phyloP scores from a whole-genome alignment of 2,329 filamentous ascomycete genomes.

The Ascochyta pisi region DNA sequence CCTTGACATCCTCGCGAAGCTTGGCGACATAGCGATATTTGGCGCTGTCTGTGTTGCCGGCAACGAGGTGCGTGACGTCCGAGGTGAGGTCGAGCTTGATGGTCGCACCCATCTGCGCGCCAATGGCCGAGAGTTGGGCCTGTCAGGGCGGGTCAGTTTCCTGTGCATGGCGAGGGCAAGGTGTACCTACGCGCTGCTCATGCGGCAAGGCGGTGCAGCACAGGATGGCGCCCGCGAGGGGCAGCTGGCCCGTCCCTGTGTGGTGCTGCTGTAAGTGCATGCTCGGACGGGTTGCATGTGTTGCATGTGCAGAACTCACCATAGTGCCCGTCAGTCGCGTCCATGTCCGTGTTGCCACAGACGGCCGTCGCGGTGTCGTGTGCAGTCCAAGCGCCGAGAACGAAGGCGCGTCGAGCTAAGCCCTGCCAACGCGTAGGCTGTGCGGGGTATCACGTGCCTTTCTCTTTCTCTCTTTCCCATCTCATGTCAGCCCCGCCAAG shows the following conservation, averaged over 20 bases:
- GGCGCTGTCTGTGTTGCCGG: slow-evolving; percentile 85
- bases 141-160: slow-evolving; percentile 30
- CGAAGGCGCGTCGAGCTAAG: slow-evolving; percentile 7
- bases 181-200: slow-evolving; percentile 71
- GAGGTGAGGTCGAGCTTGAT: slow-evolving; percentile 94
- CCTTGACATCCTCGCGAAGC: slow-evolving; percentile 83
- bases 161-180: neutral
- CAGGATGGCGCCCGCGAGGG: slow-evolving; percentile 69
- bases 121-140: slow-evolving; percentile 67
- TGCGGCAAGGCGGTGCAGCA: slow-evolving; percentile 87
- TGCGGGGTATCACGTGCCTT: slow-evolving; percentile 15
- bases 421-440: slow-evolving; percentile 7
- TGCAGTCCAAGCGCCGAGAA: slow-evolving; percentile 18
- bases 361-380: slow-evolving; percentile 26
- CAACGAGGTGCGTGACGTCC: slow-evolving; percentile 92
- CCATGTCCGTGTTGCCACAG: slow-evolving; percentile 33
- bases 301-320: slow-evolving; percentile 23
- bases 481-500: slow-evolving; percentile 5
- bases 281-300: neutral
- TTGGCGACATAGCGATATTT: slow-evolving; percentile 97
- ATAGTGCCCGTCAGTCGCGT: slow-evolving; percentile 35
- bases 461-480: neutral
- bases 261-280: slow-evolving; percentile 15
- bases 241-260: slow-evolving; percentile 44
- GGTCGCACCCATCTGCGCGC: slow-evolving; percentile 80